Percentiles rank a stretch among this genome's conserved stretches.
Conservation (phyloP, 2,329 filamentous ascomycete species). For the Aphanocladium album region DNA sequence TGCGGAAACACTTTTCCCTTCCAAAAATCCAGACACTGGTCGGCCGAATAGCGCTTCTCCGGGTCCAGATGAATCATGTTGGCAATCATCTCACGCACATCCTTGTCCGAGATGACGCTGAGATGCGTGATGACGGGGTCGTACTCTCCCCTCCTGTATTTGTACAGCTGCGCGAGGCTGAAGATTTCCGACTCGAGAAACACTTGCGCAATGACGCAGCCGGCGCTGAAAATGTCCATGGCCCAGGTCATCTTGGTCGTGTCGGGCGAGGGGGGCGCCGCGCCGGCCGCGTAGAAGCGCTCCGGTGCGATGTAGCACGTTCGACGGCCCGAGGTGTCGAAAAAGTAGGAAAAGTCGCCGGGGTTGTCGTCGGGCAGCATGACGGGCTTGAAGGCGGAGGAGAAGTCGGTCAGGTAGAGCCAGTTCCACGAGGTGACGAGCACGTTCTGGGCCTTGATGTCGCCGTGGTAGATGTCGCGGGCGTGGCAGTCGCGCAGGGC, state of each 20-base stretch:
- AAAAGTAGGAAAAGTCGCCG: constrained; percentile 96
- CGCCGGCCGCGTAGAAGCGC: constrained; percentile 71
- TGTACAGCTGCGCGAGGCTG: constrained; percentile 91
- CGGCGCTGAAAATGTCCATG: constrained; percentile 97
- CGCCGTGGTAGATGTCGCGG: constrained; percentile 86
- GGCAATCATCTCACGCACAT: constrained; percentile 80
- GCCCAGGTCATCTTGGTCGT: constrained; percentile 69
- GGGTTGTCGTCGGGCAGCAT: constrained; percentile 95
- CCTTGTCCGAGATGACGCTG: constrained; percentile 79
- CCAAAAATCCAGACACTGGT: constrained; percentile 91
- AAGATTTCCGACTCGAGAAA: constrained; percentile 97
- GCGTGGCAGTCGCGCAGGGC: constrained; percentile 88
- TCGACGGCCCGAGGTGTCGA: constrained; percentile 83
- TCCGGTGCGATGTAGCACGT: constrained; percentile 96
- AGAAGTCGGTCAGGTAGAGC: constrained; percentile 97
- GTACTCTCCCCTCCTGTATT: constrained; percentile 88
- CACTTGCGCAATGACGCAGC: constrained; percentile 93
- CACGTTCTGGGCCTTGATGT: constrained; percentile 97
- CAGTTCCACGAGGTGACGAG: constrained; percentile 99
- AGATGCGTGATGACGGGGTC: constrained; percentile 78
- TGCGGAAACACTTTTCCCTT: constrained; percentile 87
- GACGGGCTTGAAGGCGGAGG: constrained; percentile 89
- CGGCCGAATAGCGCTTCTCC: constrained; percentile 84
- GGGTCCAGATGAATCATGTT: constrained; percentile 97
- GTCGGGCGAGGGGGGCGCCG: constrained; percentile 55